phyloP scores from a whole-genome alignment of 192 early-diverging fungal species.

The Backusella australiensis region DNA sequence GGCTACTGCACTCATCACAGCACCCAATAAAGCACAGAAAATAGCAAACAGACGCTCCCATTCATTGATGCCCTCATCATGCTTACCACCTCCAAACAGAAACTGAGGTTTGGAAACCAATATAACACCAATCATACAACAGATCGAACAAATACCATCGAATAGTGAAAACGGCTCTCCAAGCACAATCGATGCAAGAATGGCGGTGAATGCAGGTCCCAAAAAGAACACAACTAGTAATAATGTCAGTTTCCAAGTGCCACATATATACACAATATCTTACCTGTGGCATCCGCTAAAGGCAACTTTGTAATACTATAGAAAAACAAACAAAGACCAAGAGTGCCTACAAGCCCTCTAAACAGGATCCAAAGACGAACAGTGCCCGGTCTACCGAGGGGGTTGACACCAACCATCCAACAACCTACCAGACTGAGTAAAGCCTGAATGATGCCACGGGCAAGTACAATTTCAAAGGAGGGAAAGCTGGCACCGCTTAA shows the following conservation, averaged over 20 bases:
- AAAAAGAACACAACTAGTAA: conserved; percentile 67
- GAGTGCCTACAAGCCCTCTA: conserved; percentile 63
- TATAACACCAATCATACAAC: conserved; percentile 62
- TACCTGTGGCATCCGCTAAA: conserved; percentile 69
- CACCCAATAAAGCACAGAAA: conserved; percentile 53
- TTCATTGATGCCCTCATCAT: not conserved
- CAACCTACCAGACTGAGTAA: conserved; percentile 57
- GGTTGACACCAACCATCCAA: conserved; percentile 43
- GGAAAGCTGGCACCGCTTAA: conserved; percentile 55
- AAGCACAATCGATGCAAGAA: conserved; percentile 59
- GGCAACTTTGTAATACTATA: conserved; percentile 66
- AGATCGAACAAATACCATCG: conserved; percentile 50
- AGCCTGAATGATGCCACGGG: conserved; percentile 67
- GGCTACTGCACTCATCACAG: conserved; percentile 58
- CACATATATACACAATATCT: not conserved
- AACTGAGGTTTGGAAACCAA: conserved; percentile 59
- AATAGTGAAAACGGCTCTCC: conserved; percentile 61
- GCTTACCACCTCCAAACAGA: conserved; percentile 24
- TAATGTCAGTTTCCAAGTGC: not conserved
- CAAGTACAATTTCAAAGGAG: conserved; percentile 70
- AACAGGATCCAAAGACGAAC: conserved; percentile 57
- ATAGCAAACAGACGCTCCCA: conserved; percentile 37
- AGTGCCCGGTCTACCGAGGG: conserved; percentile 46
- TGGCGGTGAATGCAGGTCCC: conserved; percentile 72
- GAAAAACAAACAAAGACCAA: conserved; percentile 70